Evolutionary conservation across 2,329 filamentous ascomycete genomes (phyloP).

Genomic region (Sporothrix mexicana): DNA sequence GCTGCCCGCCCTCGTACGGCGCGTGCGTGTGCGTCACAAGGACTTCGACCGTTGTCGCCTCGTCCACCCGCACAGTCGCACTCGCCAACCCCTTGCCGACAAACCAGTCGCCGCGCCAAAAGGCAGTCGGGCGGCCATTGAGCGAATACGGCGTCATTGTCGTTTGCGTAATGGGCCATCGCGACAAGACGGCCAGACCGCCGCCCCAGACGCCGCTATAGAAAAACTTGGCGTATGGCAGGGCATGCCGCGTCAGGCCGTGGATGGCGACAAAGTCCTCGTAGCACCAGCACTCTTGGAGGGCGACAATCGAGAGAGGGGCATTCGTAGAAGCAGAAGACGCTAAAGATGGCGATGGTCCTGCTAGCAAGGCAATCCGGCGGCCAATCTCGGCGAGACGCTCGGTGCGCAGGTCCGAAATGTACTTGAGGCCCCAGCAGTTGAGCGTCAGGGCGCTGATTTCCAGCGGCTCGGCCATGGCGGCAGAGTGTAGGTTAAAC

Average conservation of each 20-base stretch:
- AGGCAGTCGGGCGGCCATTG: slow-evolving; percentile 90
- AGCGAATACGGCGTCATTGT: slow-evolving; percentile 87
- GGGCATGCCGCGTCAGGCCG: slow-evolving; percentile 69
- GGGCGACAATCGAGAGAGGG: slow-evolving; percentile 80
- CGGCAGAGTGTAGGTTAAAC: neutral
- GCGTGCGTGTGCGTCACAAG: slow-evolving; percentile 93
- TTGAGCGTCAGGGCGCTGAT: slow-evolving; percentile 88
- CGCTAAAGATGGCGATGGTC: slow-evolving; percentile 66
- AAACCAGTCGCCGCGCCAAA: slow-evolving; percentile 94
- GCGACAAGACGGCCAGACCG: slow-evolving; percentile 84
- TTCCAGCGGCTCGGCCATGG: slow-evolving; percentile 44
- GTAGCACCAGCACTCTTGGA: slow-evolving; percentile 70
- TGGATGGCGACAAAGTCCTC: slow-evolving; percentile 81
- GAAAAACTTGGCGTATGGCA: slow-evolving; percentile 95
- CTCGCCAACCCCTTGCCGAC: slow-evolving; percentile 93
- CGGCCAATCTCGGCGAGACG: slow-evolving; percentile 84
- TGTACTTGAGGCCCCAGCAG: slow-evolving; percentile 93
- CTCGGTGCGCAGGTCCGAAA: slow-evolving; percentile 77
- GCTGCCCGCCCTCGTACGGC: slow-evolving; percentile 77
- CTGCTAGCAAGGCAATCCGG: slow-evolving; percentile 67
- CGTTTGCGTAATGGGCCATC: slow-evolving; percentile 91
- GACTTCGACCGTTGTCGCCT: slow-evolving; percentile 73
- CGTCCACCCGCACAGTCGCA: slow-evolving; percentile 73
- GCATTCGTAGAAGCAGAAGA: slow-evolving; percentile 42
- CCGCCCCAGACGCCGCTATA: slow-evolving; percentile 86